Evolutionary conservation across 106 monocot species (phyloP), one percentile per base, ranked within the genome.

Genomic region (Platanthera guangdongensis): DNA sequence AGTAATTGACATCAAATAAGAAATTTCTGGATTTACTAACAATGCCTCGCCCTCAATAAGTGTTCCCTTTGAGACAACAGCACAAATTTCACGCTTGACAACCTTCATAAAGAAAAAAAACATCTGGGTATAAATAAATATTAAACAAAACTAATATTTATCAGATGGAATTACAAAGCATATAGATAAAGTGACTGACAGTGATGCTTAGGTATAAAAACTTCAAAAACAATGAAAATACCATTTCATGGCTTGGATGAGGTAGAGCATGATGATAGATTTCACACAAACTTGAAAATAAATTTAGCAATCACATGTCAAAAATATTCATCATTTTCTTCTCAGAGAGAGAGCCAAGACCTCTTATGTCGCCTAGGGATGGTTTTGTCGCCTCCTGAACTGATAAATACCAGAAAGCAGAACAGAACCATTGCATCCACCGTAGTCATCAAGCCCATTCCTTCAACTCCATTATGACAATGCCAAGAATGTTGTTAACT

Each of bases 51-150:
- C 97, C 21, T 99, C 97, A 68, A 78, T 87, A 63, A 99, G 79
- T 54, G 97, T 99, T 79, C 97, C 97, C 81, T 92, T 94, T 63
- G 94, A 88, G 50, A 99, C 91, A 65, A 94, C 76, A 28, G 94
- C 97, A 94, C 97, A 99, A 80, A 99, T 88, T 90, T 99, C 94
- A 68, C 97, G 93, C 82, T 89, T 99, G 54, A 99, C 97, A 79
- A 94, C 97, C 97, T 99, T 90, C 10, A 81, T 76, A 46, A 71
- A 79, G 2, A 73, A 60, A 8, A 21, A 73, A 60, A 53, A 46
- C 39, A 25, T 52, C 60, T 21, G 30, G 45, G 22, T 45, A 15
- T 7, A n/a, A 39, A n/a, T 10, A 82, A 12, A n/a, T 13, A 75
- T 74, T n/a, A 50, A 63, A 62, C 52, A 65, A 77, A 19, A 49